phyloP scores from a whole-genome alignment of 768 basidiomycete genomes.

The Termitomyces sp. region DNA sequence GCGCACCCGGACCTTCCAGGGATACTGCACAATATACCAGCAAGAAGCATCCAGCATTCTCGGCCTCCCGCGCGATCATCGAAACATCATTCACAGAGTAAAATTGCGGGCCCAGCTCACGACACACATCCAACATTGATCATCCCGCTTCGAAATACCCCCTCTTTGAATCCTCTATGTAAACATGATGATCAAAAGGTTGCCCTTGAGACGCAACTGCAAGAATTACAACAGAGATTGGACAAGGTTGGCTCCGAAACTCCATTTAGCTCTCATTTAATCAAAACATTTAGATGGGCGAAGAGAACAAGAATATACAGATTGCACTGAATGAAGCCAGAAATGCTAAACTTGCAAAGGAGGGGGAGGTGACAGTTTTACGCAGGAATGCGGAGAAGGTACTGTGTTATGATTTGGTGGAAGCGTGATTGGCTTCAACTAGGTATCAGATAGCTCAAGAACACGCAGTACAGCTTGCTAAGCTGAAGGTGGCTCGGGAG shows the following conservation, averaged over 20 bases:
- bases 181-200: background rate
- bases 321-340: constrained; percentile 40
- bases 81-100: background rate
- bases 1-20: background rate
- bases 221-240: constrained; percentile 31
- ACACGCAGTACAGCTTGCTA: constrained; percentile 51
- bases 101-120: background rate
- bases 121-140: background rate
- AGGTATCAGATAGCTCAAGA: constrained; percentile 45
- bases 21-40: background rate
- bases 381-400: constrained; percentile 69
- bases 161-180: background rate
- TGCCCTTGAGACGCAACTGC: constrained; percentile 19
- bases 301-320: constrained; percentile 43
- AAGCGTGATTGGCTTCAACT: background rate
- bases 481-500: constrained; percentile 54
- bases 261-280: constrained; percentile 9
- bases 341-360: constrained; percentile 50
- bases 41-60: constrained; percentile 8
- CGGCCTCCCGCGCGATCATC: constrained; percentile 7
- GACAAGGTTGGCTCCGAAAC: constrained; percentile 36
- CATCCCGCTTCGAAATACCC: background rate
- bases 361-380: constrained; percentile 67
- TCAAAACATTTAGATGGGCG: constrained; percentile 35
- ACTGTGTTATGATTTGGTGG: background rate